Base-by-base conservation (phyloP, 2,329 filamentous ascomycete species). In the Stemphylium beticola region DNA sequence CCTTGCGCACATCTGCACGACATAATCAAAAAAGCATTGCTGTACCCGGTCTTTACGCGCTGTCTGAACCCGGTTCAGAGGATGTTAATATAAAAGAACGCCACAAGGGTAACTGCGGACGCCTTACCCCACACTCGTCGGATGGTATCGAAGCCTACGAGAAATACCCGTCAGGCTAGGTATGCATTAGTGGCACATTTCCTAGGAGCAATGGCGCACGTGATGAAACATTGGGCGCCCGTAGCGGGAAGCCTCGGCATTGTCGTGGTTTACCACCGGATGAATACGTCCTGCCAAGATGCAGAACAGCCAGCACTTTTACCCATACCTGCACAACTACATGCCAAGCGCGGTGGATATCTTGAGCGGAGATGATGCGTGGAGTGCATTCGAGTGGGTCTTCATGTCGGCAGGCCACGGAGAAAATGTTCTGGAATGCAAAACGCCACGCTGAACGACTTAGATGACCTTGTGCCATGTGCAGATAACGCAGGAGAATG, bases 41-140 rank as follows among this genome's bases (percentile, higher is more conserved):
- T 49, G 39, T 41, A 49, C 34, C 51, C 51, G 51, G 46, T 41
- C 36, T 55, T 55, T 51, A 45, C 40, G 46, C 52, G 46, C 47
- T 51, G 26, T 41, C 18, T 36, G 20, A 40, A 49, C 40, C 39
- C 29, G 52, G 52, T 45, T 55, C 47, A 38, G 40, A 55, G 46
- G 46, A 55, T 24, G 46, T 55, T 55, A 51, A 55, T 55, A 55
- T 55, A 44, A 51, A 36, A 22, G 17, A 29, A 36, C 34, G 52
- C 52, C 52, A 55, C 51, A 31, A 44, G 15, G 33, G 34, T 33
- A 49, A 9, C 8, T 6, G 18, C 29, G 36, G 33, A 34, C 15
- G 32, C 45, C 40, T 31, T 31, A 45, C 46, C 52, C 52, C 52
- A 55, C 34, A 55, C 33, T 40, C 29, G 10, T 34, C 34, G 17